Percentiles rank a stretch among this genome's conserved stretches.
These are phyloP conservation scores for Acacia concinna DNA, from an alignment of 331 rosid species.

Conservation along the genomic window DNA sequence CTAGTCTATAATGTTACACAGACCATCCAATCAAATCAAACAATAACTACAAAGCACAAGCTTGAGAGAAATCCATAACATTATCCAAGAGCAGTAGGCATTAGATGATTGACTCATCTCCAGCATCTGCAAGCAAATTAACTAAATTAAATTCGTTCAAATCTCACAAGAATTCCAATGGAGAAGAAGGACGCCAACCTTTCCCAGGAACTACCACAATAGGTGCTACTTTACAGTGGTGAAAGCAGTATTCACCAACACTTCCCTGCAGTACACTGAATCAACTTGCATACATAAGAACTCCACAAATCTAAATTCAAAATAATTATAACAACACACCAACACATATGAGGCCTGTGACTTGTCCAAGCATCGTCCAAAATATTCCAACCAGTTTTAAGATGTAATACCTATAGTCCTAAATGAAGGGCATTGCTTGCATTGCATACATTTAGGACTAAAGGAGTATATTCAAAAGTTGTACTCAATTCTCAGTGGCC, in stretches of 20 bases:
- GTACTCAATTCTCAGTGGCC: not conserved
- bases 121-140: slow-evolving; percentile 55
- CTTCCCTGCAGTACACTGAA: slow-evolving; percentile 85
- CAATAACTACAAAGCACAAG: slow-evolving; percentile 23
- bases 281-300: slow-evolving; percentile 13
- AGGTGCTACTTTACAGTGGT: slow-evolving; percentile 82
- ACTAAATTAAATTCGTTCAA: slow-evolving; percentile 21
- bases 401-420: too few species aligned
- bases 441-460: too few species aligned
- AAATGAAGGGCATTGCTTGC: too few species aligned
- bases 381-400: not conserved
- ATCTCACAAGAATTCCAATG: not conserved
- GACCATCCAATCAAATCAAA: slow-evolving; percentile 8
- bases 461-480: not conserved
- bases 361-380: not conserved
- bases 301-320: not conserved
- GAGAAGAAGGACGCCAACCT: slow-evolving; percentile 39
- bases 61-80: not conserved
- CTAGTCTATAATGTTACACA: not conserved
- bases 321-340: not conserved
- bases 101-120: slow-evolving; percentile 64
- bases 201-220: slow-evolving; percentile 80
- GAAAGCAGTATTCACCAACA: slow-evolving; percentile 78
- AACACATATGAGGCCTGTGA: not conserved
- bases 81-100: not conserved